Evolutionary conservation across 2,329 filamentous ascomycete species (phyloP).

Genomic region (Aspergillus proliferans): DNA sequence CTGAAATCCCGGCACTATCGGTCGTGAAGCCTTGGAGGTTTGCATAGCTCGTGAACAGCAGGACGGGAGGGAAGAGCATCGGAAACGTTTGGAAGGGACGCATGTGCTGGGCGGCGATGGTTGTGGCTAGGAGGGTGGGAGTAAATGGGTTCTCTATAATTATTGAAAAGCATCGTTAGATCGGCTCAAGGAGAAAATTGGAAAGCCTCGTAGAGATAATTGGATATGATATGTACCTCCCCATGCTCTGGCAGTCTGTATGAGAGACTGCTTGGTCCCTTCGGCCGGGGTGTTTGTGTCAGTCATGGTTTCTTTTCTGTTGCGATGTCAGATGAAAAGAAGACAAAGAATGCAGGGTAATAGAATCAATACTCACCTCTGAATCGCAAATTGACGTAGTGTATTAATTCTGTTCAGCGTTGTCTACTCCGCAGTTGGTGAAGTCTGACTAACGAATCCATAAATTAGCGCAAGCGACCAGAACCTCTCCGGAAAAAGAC

Average conservation of each 20-base stretch:
- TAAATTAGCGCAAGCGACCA: not conserved
- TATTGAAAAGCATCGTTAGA: too few relatives aligned
- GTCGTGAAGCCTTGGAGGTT: constrained; percentile 58
- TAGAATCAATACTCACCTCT: not conserved
- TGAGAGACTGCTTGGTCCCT: constrained; percentile 32
- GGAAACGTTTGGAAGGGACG: constrained; percentile 61
- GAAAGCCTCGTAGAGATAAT: too few relatives aligned
- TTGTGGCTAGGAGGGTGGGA: constrained; percentile 58
- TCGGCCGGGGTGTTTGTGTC: constrained; percentile 23
- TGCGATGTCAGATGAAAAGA: not conserved
- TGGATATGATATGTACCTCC: constrained; percentile 31
- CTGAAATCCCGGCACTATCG: constrained; percentile 58
- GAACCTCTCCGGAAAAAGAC: constrained; percentile 10
- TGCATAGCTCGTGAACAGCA: constrained; percentile 61
- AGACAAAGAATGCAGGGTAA: not conserved
- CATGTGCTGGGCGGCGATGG: constrained; percentile 60
- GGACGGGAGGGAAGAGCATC: constrained; percentile 60
- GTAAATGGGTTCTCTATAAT: constrained; percentile 57
- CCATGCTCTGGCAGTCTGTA: constrained; percentile 36
- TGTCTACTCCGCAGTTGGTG: too few relatives aligned
- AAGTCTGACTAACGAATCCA: constrained; percentile 1
- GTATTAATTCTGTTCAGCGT: too few relatives aligned
- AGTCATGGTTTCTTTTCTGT: constrained; percentile 18
- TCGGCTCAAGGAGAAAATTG: too few relatives aligned
- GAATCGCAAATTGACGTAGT: too few relatives aligned